Conservation (phyloP, 1,284 basidiomycete species). For the Naganishia albida region DNA sequence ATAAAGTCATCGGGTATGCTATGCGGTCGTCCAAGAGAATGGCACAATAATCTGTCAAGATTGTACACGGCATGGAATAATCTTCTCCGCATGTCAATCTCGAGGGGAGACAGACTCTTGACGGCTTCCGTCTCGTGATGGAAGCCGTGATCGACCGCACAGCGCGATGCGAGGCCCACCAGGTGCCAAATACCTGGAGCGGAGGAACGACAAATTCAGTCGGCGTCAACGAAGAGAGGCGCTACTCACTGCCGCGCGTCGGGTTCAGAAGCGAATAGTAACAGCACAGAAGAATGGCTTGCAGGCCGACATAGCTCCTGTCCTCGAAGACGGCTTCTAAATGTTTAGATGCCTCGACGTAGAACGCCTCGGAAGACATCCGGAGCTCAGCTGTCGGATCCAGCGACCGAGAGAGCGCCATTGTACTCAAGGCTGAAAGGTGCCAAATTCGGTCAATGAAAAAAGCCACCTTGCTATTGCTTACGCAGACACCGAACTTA, state of each 20-base stretch:
- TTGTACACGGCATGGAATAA: constrained; percentile 55
- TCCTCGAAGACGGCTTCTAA: constrained; percentile 54
- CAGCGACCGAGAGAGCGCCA: constrained; percentile 54
- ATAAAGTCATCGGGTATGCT: constrained; percentile 55
- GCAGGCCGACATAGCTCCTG: constrained; percentile 53
- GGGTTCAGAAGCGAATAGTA: constrained; percentile 56
- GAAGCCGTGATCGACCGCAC: constrained; percentile 55
- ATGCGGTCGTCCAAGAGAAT: constrained; percentile 53
- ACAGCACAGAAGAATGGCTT: constrained; percentile 53
- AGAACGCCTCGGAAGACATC: constrained; percentile 55
- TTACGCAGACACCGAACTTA: constrained; percentile 33
- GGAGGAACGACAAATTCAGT: background rate
- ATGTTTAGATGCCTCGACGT: constrained; percentile 55
- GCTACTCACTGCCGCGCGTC: constrained; percentile 49
- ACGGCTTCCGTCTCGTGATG: constrained; percentile 53
- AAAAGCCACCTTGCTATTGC: no score
- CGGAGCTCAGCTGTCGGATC: constrained; percentile 55
- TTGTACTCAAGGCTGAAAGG: constrained; percentile 50
- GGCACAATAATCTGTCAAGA: constrained; percentile 53
- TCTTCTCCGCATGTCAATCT: constrained; percentile 54
- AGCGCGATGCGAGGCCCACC: constrained; percentile 53
- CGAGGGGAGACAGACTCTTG: constrained; percentile 51
- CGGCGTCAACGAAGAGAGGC: no score
- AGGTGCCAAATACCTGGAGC: constrained; percentile 52
- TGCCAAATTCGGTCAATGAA: background rate